phyloP scores from a whole-genome alignment of 306 rosid species.

The Quillaja saponaria region DNA sequence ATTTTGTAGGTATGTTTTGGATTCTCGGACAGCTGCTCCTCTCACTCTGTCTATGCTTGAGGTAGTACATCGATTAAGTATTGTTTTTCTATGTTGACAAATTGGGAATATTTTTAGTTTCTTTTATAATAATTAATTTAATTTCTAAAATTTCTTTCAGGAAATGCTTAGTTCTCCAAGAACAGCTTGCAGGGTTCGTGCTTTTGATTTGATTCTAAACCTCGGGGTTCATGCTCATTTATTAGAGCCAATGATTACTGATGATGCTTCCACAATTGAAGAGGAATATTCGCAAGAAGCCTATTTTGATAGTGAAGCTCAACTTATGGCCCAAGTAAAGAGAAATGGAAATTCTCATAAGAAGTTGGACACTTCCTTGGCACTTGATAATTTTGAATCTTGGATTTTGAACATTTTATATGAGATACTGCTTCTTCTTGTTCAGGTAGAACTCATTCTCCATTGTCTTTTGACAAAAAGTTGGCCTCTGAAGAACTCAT shows the following conservation, averaged over 20 bases:
- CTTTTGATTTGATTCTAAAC: constrained; percentile 95
- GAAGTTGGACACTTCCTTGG: constrained; percentile 50
- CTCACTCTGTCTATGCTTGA: constrained; percentile 95
- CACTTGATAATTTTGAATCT: constrained; percentile 71
- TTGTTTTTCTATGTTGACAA: constrained; percentile 5
- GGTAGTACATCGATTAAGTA: constrained; percentile 53
- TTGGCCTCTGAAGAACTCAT: constrained; percentile 13
- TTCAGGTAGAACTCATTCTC: constrained; percentile 64
- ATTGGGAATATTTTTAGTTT: background rate
- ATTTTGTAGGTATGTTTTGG: constrained; percentile 83
- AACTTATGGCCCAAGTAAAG: constrained; percentile 62
- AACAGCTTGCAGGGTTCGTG: constrained; percentile 80
- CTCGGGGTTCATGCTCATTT: constrained; percentile 99
- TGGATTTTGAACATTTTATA: constrained; percentile 91
- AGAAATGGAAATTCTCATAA: constrained; percentile 47
- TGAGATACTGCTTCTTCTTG: constrained; percentile 90
- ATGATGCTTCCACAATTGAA: constrained; percentile 66
- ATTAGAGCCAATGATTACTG: constrained; percentile 75
- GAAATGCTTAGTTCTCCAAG: constrained; percentile 89
- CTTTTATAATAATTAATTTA: constrained; percentile 30
- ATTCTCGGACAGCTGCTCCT: constrained; percentile 93
- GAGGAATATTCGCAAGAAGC: constrained; percentile 88
- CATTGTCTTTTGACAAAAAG: constrained; percentile 9
- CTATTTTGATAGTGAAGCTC: constrained; percentile 68
- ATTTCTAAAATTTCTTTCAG: constrained; percentile 48